These are phyloP conservation scores for Yamadazyma trypodendri DNA, from an alignment of 1,139 yeast genomes.

Conservation along the genomic window DNA sequence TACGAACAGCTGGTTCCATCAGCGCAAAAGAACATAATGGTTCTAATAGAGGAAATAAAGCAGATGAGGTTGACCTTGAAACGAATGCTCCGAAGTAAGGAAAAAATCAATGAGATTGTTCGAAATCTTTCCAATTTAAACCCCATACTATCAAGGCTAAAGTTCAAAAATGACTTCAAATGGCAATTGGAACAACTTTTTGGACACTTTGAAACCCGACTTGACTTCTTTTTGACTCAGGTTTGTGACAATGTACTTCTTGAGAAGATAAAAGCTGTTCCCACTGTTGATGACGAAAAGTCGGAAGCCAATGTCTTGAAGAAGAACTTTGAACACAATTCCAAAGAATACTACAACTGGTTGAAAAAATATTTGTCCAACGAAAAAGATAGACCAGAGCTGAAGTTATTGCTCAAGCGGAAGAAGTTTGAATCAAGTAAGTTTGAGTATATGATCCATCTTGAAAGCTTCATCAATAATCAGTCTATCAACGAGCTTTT, in stretches of 20 bases:
- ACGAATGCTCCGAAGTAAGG: conserved; percentile 20
- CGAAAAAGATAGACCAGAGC: conserved; percentile 61
- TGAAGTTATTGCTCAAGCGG: conserved; percentile 58
- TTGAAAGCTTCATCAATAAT: conserved; percentile 58
- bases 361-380: conserved; percentile 64
- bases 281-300: conserved; percentile 16
- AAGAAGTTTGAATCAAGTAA: conserved; percentile 67
- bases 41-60: conserved; percentile 35
- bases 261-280: conserved; percentile 22
- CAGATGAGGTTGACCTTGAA: conserved; percentile 25
- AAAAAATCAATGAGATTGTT: conserved; percentile 25
- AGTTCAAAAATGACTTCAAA: conserved; percentile 24
- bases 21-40: conserved; percentile 41
- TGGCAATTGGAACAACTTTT: conserved; percentile 22
- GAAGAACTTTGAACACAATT: conserved; percentile 67
- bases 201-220: conserved; percentile 33
- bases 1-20: conserved; percentile 55
- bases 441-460: conserved; percentile 66
- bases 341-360: conserved; percentile 76
- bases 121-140: conserved; percentile 21
- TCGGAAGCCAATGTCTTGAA: conserved; percentile 27
- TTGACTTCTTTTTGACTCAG: conserved; percentile 29
- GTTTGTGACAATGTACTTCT: conserved; percentile 31
- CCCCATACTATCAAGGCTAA: conserved; percentile 23
- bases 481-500: conserved; percentile 43